phyloP scores from a whole-genome alignment of 73 alveolate species.

The Tetrahymena thermophila region DNA sequence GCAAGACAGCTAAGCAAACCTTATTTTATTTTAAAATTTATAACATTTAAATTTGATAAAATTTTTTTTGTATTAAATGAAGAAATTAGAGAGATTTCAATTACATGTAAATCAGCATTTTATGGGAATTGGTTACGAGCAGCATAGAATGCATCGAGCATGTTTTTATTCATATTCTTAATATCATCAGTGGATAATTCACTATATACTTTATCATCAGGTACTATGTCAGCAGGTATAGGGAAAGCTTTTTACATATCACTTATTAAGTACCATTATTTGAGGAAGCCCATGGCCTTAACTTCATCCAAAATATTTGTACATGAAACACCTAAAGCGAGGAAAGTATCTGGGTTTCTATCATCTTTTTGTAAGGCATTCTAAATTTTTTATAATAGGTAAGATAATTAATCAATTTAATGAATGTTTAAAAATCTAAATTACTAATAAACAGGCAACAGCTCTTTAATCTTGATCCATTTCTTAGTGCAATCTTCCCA shows the following conservation, averaged over 20 bases:
- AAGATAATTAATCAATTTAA: neutral
- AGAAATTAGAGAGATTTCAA: neutral
- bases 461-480: constrained; percentile 44
- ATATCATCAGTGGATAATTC: constrained; percentile 12
- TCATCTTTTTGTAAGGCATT: constrained; percentile 61
- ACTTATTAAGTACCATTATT: constrained; percentile 22
- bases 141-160: constrained; percentile 38
- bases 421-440: neutral
- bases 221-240: constrained; percentile 1
- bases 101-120: constrained; percentile 37
- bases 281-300: constrained; percentile 54
- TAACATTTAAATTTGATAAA: too few species aligned
- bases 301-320: constrained; percentile 69
- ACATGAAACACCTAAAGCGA: constrained; percentile 74
- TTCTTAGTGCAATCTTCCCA: constrained; percentile 44
- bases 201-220: constrained; percentile 1
- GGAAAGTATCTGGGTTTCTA: constrained; percentile 65
- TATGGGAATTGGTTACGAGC: constrained; percentile 57
- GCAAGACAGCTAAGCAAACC: constrained; percentile 47
- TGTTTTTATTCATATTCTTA: constrained; percentile 16
- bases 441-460: constrained; percentile 6
- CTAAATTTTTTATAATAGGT: too few species aligned
- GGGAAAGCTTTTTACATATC: neutral
- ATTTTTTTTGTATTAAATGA: too few species aligned
- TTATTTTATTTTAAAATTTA: neutral